Base-by-base conservation (phyloP, 768 basidiomycete species). In the Trametes sanguinea region DNA sequence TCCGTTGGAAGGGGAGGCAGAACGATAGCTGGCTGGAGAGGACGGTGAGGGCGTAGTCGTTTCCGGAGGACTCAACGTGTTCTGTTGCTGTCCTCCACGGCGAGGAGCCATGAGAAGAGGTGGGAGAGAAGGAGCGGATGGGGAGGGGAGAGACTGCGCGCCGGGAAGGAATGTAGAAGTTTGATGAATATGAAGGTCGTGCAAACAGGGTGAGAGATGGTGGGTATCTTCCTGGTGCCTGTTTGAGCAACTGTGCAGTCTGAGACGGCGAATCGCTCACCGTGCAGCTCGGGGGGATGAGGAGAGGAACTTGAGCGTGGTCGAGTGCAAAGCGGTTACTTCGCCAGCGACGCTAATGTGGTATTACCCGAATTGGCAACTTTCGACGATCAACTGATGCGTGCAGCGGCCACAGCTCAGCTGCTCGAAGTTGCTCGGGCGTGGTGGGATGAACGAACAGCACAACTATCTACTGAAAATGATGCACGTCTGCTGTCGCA, bases 1-100 rank as follows among this genome's bases (percentile, higher is more conserved):
- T 3, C 87, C 84, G 3, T 77, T 78, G 6, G 85, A 85, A 13
- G 89, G 89, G 0, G 89, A 90, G 8, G 74, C 77, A 6, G 89
- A 85, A 67, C 88, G 87, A 77, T 62, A 77, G 30, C 71, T 74
- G 9, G 52, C 64, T 14, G 71, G 67, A 14, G 71, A 72, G 10
- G 68, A 53, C 0, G 65, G 56, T 3, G 67, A 55, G 3, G 68
- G 56, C 1, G 65, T 54, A 22, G 54, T 59, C 10, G 63, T 17
- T 8, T 69, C 67, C 14, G 71, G 68, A 8, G 71, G 71, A 48
- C 69, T 69, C 46, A 72, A 46, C 14, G 68, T 66, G 58, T 71
- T 72, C 56, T 64, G 63, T 55, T 76, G 72, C 27, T 75, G 75
- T 54, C 75, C 69, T 47, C 71, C 76, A 57, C 84, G 83, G 75